Conservation (phyloP, 2,329 filamentous ascomycete genomes). For the Dryadomyces quercus-mongolicae region DNA sequence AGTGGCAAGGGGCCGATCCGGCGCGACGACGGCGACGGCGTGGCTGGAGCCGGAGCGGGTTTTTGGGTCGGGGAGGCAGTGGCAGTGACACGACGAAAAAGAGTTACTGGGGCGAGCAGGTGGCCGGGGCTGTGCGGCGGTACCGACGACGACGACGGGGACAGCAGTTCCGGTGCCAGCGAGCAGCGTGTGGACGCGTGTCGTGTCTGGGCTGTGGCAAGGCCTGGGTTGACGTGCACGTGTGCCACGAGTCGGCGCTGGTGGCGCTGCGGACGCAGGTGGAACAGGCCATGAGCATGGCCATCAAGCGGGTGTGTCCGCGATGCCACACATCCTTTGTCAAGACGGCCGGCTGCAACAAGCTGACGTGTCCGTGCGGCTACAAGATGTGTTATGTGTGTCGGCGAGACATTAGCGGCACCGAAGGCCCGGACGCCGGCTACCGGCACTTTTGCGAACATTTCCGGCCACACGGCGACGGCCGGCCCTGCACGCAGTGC, state of each 20-base stretch:
- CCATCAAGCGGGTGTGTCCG: conserved; percentile 90
- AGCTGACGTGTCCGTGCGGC: conserved; percentile 87
- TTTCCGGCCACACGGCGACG: conserved; percentile 70
- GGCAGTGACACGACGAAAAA: background rate
- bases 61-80: no score
- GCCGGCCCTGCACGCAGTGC: conserved; percentile 62
- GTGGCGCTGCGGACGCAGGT: conserved; percentile 78
- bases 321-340: conserved; percentile 86
- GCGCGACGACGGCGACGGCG: no score
- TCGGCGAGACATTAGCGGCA: conserved; percentile 55
- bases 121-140: conserved; percentile 51
- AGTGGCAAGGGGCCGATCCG: no score
- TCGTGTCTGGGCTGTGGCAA: conserved; percentile 79
- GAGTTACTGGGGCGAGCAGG: conserved; percentile 27
- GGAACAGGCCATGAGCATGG: conserved; percentile 85
- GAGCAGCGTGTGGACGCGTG: conserved; percentile 50
- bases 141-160: conserved; percentile 60
- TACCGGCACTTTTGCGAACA: conserved; percentile 96
- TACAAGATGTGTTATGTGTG: conserved; percentile 99
- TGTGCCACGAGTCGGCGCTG: conserved; percentile 75
- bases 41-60: no score
- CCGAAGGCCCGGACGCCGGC: conserved; percentile 43
- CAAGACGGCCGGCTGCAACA: conserved; percentile 91
- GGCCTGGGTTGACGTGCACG: conserved; percentile 76
- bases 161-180: conserved; percentile 66